These are phyloP conservation scores for Hirsutella thompsonii DNA, from an alignment of 2,329 filamentous ascomycete genomes.

Conservation along the genomic window DNA sequence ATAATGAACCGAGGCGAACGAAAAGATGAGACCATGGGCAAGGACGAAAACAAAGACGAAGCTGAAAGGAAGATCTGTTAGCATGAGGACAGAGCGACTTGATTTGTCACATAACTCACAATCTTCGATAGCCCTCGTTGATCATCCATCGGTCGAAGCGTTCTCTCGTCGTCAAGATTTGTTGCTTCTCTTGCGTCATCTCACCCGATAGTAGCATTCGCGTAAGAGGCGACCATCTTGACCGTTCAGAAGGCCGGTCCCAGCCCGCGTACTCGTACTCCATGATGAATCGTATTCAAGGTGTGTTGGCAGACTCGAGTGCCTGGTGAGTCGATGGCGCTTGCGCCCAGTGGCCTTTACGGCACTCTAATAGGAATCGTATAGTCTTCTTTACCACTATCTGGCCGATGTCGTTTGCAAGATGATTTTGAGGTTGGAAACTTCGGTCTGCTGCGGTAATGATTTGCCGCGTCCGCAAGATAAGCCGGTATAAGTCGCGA, in stretches of 20 bases:
- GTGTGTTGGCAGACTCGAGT: too few relatives aligned
- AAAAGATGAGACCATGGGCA: slow-evolving; percentile 64
- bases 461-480: too few relatives aligned
- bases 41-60: slow-evolving; percentile 67
- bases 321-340: too few relatives aligned
- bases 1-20: slow-evolving; percentile 71
- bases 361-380: too few relatives aligned
- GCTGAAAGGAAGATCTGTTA: slow-evolving; percentile 23
- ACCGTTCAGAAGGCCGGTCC: slow-evolving; percentile 47
- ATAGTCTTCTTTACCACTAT: too few relatives aligned
- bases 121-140: slow-evolving; percentile 70
- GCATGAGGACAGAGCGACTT: too few relatives aligned
- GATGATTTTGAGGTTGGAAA: too few relatives aligned
- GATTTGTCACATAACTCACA: too few relatives aligned
- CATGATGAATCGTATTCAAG: slow-evolving; percentile 9
- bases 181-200: slow-evolving; percentile 62
- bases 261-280: slow-evolving; percentile 13
- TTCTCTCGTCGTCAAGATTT: slow-evolving; percentile 54
- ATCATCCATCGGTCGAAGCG: slow-evolving; percentile 82
- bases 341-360: too few relatives aligned
- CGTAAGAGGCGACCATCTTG: slow-evolving; percentile 72
- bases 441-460: too few relatives aligned
- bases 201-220: slow-evolving; percentile 74
- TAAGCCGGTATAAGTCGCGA: too few relatives aligned
- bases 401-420: too few relatives aligned